These are phyloP conservation scores for Nicotiana attenuata DNA, from an alignment of 257 asterid genomes.

Conservation along the genomic window DNA sequence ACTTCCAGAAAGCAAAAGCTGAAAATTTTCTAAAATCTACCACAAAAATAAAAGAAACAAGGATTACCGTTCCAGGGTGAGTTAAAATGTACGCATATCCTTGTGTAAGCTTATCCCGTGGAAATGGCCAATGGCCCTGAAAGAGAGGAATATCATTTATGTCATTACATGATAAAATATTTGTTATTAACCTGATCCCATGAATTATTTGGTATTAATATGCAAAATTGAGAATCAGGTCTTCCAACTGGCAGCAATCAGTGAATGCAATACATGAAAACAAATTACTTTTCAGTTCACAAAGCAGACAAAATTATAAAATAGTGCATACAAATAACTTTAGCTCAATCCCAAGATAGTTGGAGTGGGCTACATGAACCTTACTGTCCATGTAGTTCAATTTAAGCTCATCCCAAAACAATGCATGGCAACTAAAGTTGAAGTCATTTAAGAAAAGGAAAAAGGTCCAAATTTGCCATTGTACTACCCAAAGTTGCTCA, in stretches of 20 bases:
- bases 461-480: too few relatives aligned
- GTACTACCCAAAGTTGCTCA: too few relatives aligned
- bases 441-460: not conserved
- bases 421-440: not conserved
- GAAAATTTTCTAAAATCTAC: not conserved
- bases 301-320: not conserved
- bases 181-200: not conserved
- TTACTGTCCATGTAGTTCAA: not conserved
- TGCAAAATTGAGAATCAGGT: not conserved
- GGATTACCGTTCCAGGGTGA: conserved; percentile 52
- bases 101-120: conserved; percentile 47
- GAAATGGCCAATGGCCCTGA: conserved; percentile 69
- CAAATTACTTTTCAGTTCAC: not conserved
- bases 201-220: not conserved
- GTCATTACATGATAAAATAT: not conserved
- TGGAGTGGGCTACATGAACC: not conserved
- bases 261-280: not conserved
- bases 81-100: conserved; percentile 58
- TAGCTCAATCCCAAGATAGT: not conserved
- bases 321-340: not conserved
- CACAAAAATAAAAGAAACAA: not conserved
- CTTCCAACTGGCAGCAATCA: not conserved
- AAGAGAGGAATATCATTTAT: conserved; percentile 2
- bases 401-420: not conserved
- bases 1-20: not conserved